Base-by-base conservation (phyloP, 2,329 filamentous ascomycete species). In the Colletotrichum tropicicola region DNA sequence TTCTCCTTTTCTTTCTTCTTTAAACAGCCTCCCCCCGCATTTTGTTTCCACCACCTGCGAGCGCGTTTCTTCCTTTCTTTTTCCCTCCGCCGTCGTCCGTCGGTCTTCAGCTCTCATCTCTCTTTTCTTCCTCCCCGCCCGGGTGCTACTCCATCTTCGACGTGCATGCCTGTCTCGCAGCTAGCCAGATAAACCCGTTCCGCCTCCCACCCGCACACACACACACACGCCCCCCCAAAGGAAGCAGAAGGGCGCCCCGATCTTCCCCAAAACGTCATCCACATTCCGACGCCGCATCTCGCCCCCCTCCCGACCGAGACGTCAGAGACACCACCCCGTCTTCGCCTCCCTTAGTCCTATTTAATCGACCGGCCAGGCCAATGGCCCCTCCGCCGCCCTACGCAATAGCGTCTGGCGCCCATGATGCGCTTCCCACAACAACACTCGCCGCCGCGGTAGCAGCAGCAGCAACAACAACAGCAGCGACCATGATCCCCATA, bases 381-480 rank as follows among this genome's bases (percentile, higher is more conserved):
- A 61, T 65, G 64, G 53, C 60, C 60, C 64, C 60, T 44, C 64
- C 64, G 49, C 59, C 60, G 57, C 59, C 59, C 48, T 65, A 48
- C 43, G 53, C 53, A 21, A 67, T 67, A 59, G 64, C 59, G 60
- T 55, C 60, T 23, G 60, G 28, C 60, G 64, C 30, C 49, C 45
- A 56, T 53, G 43, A 67, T 65, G 60, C 37, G 28, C 49, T 62
- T 27, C 49, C 61, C 28, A 39, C 64, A 37, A 9, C 64, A 51
- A 59, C 54, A 43, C 3, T 67, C 41, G 59, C 58, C 51, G 64
- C 65, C 32, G 55, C 56, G 10, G 27, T 56, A 30, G 56, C 51
- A 59, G 47, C 62, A 35, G 54, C 47, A 47, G 53, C 63, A 52
- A 56, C 60, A 59, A 9, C 39, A 8, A 41, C 37, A 41, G 45